A percentile compares a stretch with the other conserved stretches of the same genome.
phyloP scores from a whole-genome alignment of 139 green algal species.

The Chlorella sp. region DNA sequence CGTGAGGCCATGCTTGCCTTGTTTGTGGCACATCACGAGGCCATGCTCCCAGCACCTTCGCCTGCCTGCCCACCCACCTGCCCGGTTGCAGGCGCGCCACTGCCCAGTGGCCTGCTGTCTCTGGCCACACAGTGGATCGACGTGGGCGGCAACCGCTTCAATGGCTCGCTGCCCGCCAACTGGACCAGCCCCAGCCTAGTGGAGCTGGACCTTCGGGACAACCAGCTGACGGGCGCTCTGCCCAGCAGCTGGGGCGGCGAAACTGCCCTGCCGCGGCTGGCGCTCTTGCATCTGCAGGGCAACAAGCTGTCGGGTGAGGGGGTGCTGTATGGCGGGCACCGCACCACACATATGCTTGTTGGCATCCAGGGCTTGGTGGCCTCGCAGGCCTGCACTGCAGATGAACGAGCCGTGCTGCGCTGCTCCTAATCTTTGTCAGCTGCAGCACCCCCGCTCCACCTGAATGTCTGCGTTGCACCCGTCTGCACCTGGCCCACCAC shows the following conservation, averaged over 20 bases:
- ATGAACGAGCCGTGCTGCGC: too few relatives aligned
- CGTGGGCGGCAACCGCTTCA: slow-evolving; percentile 31
- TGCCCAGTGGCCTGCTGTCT: neutral
- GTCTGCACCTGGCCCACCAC: too few relatives aligned
- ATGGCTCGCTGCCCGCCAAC: slow-evolving; percentile 18
- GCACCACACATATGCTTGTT: too few relatives aligned
- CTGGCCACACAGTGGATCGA: neutral
- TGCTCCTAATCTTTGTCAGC: too few relatives aligned
- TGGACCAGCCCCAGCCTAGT: slow-evolving; percentile 27
- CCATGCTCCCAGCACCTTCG: too few relatives aligned
- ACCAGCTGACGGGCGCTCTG: slow-evolving; percentile 18
- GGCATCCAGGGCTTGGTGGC: too few relatives aligned
- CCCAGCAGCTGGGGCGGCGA: slow-evolving; percentile 17
- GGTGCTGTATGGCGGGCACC: neutral
- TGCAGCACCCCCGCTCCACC: too few relatives aligned
- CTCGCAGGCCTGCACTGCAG: too few relatives aligned
- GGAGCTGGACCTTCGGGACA: slow-evolving; percentile 36
- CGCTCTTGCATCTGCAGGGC: slow-evolving; percentile 20
- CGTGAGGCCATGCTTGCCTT: too few relatives aligned
- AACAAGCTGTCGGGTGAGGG: slow-evolving; percentile 25
- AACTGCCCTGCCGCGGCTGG: slow-evolving; percentile 15
- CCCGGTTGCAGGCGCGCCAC: neutral
- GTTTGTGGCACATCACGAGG: too few relatives aligned
- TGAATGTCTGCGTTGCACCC: too few relatives aligned
- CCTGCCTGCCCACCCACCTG: neutral